Base-by-base conservation (phyloP, 148 eudicot species). In the Selenicereus undatus region DNA sequence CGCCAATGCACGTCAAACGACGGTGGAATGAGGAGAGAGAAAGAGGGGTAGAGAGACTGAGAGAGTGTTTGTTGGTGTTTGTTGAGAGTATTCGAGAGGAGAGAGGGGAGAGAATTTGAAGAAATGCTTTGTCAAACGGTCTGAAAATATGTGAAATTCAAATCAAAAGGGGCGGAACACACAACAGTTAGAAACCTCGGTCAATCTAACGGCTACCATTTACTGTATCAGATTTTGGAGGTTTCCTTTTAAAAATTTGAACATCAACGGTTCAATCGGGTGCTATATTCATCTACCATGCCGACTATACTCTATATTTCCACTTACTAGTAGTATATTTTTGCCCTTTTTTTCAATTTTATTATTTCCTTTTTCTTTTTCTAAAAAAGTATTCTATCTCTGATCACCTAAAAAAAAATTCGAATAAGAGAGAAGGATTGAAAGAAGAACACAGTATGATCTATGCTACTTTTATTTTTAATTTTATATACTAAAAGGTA, bases 101-200 rank as follows among this genome's bases (percentile, higher is more conserved):
- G 71, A 75, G 32, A 32, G 32, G 32, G 1, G 32, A 32, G 21
- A 26, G 62, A 66, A 66, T 66, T 66, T 66, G 71, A 27, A 66
- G 35, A 64, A 64, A 22, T 26, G 68, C 12, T 64, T 12, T 27
- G 71, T 3, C 79, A 84, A 84, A 86, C 88, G 88, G 86, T 78
- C 82, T 51, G 43, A 39, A 39, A 39, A 39, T 39, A 4, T 39
- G 76, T 36, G 48, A 76, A 65, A 77, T 78, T 78, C 81, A 71
- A 75, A 84, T 76, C 73, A 29, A 18, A 62, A 62, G 80, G 58
- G 82, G 82, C 76, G 80, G 82, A 56, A 56, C 16, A 1, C 21
- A 54, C 39, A 70, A 27, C 27, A 20, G 45, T 26, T 64, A 20
- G 8, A 81, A 42, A 17, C 14, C 73, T 73, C 45, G 29, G 27